A percentile compares a stretch with the other conserved stretches of the same genome.
Evolutionary conservation across 2,329 filamentous ascomycete species (phyloP).

Genomic region (Cordyceps javanica): DNA sequence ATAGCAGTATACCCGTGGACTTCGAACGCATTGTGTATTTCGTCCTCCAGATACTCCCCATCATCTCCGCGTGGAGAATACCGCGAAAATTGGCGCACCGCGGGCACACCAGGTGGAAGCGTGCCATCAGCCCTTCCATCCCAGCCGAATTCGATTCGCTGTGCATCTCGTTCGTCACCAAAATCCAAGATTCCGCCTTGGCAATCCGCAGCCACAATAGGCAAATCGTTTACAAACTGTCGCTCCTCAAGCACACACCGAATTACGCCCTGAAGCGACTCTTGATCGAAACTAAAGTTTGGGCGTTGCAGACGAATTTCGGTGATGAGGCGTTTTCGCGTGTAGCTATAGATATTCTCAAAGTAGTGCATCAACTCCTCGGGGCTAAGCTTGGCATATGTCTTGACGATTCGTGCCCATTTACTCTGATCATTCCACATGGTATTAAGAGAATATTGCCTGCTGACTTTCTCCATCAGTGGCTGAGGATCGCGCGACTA

Average conservation of each 20-base stretch:
- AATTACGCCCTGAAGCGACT: constrained; percentile 36
- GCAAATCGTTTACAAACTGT: constrained; percentile 25
- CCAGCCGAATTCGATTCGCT: constrained; percentile 22
- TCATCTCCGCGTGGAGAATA: constrained; percentile 37
- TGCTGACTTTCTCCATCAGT: constrained; percentile 20
- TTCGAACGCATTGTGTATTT: constrained; percentile 13
- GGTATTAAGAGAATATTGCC: constrained; percentile 26
- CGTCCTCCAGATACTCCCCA: constrained; percentile 28
- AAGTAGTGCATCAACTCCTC: constrained; percentile 44
- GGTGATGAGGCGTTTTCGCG: constrained; percentile 37
- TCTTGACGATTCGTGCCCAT: constrained; percentile 36
- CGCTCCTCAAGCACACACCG: constrained; percentile 34
- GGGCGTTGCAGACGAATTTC: constrained; percentile 35
- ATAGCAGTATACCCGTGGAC: neutral
- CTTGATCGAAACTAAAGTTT: constrained; percentile 38
- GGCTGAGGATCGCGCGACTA: constrained; percentile 17
- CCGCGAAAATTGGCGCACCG: constrained; percentile 25
- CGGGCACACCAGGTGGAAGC: constrained; percentile 25
- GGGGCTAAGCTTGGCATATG: constrained; percentile 45
- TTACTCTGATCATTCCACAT: constrained; percentile 31
- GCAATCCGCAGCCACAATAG: constrained; percentile 27
- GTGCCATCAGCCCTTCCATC: constrained; percentile 34
- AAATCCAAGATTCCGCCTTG: constrained; percentile 37
- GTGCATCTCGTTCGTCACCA: constrained; percentile 30
- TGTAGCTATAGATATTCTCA: constrained; percentile 39